These are phyloP conservation scores for Hypoxylon perforatum DNA, from an alignment of 495 filamentous ascomycete genomes.

Conservation along the genomic window DNA sequence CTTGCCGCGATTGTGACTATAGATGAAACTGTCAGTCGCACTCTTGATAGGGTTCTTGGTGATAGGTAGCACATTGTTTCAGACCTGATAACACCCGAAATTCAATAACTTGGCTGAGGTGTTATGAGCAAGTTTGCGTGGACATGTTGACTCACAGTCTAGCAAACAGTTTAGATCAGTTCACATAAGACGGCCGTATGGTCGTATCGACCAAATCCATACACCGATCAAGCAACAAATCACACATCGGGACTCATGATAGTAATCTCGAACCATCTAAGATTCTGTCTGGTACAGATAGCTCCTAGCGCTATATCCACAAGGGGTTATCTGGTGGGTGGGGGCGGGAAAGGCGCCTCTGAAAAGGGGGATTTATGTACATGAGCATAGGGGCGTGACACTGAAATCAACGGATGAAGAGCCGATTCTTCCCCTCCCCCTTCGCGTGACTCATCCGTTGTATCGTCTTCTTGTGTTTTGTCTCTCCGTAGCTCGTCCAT, in stretches of 20 bases:
- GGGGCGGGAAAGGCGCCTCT: neutral
- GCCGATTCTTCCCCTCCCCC: slow-evolving; percentile 10
- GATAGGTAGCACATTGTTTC: too few relatives aligned
- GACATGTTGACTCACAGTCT: too few relatives aligned
- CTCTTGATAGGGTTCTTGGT: too few relatives aligned
- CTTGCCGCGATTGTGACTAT: too few relatives aligned
- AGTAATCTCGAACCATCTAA: slow-evolving; percentile 7
- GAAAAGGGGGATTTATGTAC: slow-evolving; percentile 25
- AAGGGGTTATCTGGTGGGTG: slow-evolving; percentile 3
- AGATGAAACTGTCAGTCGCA: too few relatives aligned
- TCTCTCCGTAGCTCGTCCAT: slow-evolving; percentile 22
- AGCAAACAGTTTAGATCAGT: too few relatives aligned
- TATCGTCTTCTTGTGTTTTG: slow-evolving; percentile 3
- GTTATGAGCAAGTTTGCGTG: too few relatives aligned
- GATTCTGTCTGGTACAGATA: slow-evolving; percentile 30
- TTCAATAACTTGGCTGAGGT: too few relatives aligned
- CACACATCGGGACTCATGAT: neutral
- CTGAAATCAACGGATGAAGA: neutral
- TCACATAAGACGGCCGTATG: too few relatives aligned
- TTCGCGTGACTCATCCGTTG: slow-evolving; percentile 23
- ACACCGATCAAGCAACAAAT: too few relatives aligned
- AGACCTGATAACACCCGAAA: too few relatives aligned
- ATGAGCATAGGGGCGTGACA: slow-evolving; percentile 3
- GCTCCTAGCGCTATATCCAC: slow-evolving; percentile 23
- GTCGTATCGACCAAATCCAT: too few relatives aligned